Percentiles rank a stretch among this genome's conserved stretches.
Conservation (phyloP, 1,284 basidiomycete genomes). For the Pseudozyma sp. region DNA sequence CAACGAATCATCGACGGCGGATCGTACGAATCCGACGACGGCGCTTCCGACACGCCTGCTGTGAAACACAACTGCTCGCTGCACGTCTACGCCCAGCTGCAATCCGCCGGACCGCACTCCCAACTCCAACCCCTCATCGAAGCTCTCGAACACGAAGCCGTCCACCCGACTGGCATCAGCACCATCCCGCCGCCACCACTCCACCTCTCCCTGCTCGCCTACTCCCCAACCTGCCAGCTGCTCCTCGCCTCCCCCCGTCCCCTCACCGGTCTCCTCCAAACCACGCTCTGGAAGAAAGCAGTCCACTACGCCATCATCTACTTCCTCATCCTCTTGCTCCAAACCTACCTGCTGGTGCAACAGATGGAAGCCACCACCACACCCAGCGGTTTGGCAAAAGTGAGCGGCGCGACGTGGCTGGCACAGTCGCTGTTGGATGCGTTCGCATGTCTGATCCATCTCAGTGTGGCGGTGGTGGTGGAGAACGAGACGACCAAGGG, state of each 20-base stretch:
- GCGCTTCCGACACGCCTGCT: background rate
- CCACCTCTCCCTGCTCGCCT: slow-evolving; percentile 51
- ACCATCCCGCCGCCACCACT: slow-evolving; percentile 48
- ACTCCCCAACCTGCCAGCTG: slow-evolving; percentile 66
- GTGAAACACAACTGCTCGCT: slow-evolving; percentile 63
- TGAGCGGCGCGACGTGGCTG: slow-evolving; percentile 57
- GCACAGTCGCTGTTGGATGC: slow-evolving; percentile 64
- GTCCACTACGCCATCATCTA: slow-evolving; percentile 59
- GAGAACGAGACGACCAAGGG: slow-evolving; percentile 40
- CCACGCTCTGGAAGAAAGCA: slow-evolving; percentile 58
- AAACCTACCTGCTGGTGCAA: slow-evolving; percentile 60
- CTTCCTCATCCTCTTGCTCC: slow-evolving; percentile 49
- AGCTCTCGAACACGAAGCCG: slow-evolving; percentile 62
- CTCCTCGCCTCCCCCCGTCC: slow-evolving; percentile 46
- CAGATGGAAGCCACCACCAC: slow-evolving; percentile 66
- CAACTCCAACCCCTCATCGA: slow-evolving; percentile 37
- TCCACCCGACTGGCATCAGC: slow-evolving; percentile 57
- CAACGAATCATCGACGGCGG: slow-evolving; percentile 39
- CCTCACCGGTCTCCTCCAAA: slow-evolving; percentile 40
- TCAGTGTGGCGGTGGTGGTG: slow-evolving; percentile 40
- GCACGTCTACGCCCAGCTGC: slow-evolving; percentile 63
- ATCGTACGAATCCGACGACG: slow-evolving; percentile 24
- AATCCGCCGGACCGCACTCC: slow-evolving; percentile 42
- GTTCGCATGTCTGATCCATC: slow-evolving; percentile 40
- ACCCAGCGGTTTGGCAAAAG: slow-evolving; percentile 54